Evolutionary conservation across 2,329 filamentous ascomycete species (phyloP).

Genomic region (Purpureocillium lavendulum): DNA sequence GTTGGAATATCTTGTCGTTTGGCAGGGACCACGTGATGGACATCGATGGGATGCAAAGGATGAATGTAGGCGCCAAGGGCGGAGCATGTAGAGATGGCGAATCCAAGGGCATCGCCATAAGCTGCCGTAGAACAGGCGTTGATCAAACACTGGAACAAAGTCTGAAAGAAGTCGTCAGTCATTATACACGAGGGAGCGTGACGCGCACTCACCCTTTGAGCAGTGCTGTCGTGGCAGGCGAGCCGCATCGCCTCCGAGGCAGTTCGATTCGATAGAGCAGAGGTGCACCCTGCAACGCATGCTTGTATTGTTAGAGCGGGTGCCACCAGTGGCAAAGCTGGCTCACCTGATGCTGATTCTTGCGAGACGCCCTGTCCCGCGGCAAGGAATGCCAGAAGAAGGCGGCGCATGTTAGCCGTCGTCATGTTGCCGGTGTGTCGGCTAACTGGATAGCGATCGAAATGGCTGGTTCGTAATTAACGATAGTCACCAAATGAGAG

Average conservation of each 20-base stretch:
- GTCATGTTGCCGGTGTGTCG: constrained; percentile 14
- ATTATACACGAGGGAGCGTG: too few species aligned
- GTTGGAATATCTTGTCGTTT: constrained; percentile 6
- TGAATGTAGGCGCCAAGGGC: constrained; percentile 16
- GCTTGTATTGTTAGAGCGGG: background rate
- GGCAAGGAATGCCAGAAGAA: constrained; percentile 9
- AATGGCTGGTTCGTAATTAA: constrained; percentile 19
- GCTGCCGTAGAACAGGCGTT: constrained; percentile 14
- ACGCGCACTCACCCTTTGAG: constrained; percentile 13
- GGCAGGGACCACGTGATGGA: constrained; percentile 9
- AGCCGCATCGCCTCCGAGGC: background rate
- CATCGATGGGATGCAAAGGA: constrained; percentile 20
- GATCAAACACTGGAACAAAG: constrained; percentile 22
- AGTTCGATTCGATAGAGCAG: constrained; percentile 4
- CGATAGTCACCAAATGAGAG: constrained; percentile 19
- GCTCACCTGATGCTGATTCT: constrained; percentile 2
- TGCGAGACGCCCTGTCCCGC: constrained; percentile 1
- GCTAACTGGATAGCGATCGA: constrained; percentile 9
- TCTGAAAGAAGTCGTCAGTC: constrained; percentile 8
- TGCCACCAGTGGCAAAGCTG: too few species aligned
- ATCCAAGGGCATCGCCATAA: constrained; percentile 21
- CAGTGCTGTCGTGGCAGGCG: constrained; percentile 8
- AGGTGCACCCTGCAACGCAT: constrained; percentile 11
- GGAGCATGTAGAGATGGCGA: constrained; percentile 17
- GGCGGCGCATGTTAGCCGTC: constrained; percentile 3